A percentile compares a stretch with the other conserved stretches of the same genome.
Conservation (phyloP, 352 stramenopile genomes). For the Albugo laibachii region DNA sequence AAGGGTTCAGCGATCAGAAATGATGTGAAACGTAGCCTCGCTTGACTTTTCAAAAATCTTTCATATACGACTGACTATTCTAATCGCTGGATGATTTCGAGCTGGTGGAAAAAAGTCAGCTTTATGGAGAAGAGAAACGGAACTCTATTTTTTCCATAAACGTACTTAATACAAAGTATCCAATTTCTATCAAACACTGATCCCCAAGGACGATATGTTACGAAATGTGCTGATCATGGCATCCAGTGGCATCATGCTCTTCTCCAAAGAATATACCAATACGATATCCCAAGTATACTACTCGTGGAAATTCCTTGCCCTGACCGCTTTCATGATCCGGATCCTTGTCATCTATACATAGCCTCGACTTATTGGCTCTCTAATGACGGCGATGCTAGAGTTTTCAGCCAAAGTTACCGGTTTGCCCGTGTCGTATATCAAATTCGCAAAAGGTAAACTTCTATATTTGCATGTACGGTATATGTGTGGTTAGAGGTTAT, state of each 20-base stretch:
- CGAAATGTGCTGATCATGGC: conserved; percentile 86
- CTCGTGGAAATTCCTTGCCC: background rate
- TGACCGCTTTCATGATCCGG: background rate
- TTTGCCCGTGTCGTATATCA: conserved; percentile 79
- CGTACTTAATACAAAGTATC: no score
- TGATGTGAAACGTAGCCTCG: no score
- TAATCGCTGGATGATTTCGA: no score
- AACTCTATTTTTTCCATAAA: no score
- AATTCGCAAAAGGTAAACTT: conserved; percentile 50
- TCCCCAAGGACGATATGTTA: conserved; percentile 31
- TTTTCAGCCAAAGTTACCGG: conserved; percentile 81
- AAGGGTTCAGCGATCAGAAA: no score
- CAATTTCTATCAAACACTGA: no score
- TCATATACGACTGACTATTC: no score
- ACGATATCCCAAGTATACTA: conserved; percentile 46
- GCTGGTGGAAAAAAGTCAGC: no score
- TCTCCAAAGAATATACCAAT: conserved; percentile 84
- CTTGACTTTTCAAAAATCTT: no score
- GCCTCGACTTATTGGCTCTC: conserved; percentile 74
- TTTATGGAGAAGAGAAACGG: no score
- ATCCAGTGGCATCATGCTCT: conserved; percentile 82
- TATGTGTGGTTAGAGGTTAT: background rate
- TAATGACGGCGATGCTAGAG: conserved; percentile 84
- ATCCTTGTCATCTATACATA: conserved; percentile 9
- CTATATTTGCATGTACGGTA: background rate